These are phyloP conservation scores for Camelina neglecta DNA, from an alignment of 345 rosid genomes.

Conservation along the genomic window DNA sequence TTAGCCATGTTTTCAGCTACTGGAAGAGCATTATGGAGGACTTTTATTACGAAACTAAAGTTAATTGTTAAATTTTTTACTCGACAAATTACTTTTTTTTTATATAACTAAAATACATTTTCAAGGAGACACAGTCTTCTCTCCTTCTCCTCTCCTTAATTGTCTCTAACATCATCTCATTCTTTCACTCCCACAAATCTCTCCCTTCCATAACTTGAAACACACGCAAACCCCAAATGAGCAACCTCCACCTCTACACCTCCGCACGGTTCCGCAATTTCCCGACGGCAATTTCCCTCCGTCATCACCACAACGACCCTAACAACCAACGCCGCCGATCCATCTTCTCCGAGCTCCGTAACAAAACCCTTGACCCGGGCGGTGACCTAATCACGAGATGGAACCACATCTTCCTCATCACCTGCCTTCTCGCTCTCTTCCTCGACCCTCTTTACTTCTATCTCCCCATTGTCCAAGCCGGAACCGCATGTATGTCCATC, in stretches of 20 bases:
- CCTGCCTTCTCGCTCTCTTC: conserved; percentile 71
- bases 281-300: conserved; percentile 53
- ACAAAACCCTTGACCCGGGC: conserved; percentile 70
- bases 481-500: conserved; percentile 58
- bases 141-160: conserved; percentile 19
- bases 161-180: conserved; percentile 26
- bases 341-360: conserved; percentile 47
- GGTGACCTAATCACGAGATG: conserved; percentile 63
- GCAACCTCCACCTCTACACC: conserved; percentile 47
- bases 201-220: conserved; percentile 37
- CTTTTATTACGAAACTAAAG: neutral
- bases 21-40: too few species aligned
- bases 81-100: neutral
- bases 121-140: neutral
- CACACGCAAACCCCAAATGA: conserved; percentile 46
- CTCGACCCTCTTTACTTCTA: conserved; percentile 87
- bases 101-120: neutral
- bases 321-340: conserved; percentile 41
- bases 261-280: conserved; percentile 52
- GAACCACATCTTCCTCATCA: conserved; percentile 74
- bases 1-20: too few species aligned
- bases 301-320: conserved; percentile 46
- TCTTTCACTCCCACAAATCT: conserved; percentile 36
- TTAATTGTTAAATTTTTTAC: too few species aligned
- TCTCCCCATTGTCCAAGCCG: conserved; percentile 61